A percentile compares a stretch with the other conserved stretches of the same genome.
phyloP scores from a whole-genome alignment of 495 filamentous ascomycete genomes.

The Astrothelium macrocarpum region DNA sequence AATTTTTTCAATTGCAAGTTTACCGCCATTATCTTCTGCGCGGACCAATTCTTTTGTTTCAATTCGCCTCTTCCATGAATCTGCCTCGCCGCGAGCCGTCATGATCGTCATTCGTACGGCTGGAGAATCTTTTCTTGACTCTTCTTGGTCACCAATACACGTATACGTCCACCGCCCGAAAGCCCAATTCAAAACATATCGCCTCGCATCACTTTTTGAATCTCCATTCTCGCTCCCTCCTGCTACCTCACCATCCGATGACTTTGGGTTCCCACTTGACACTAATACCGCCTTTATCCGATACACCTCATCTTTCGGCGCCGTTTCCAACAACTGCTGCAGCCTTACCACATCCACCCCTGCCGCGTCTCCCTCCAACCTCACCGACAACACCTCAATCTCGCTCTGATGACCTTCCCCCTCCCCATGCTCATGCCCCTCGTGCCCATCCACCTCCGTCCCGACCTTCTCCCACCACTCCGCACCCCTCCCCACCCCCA shows the following conservation, averaged over 20 bases:
- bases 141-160: constrained; percentile 26
- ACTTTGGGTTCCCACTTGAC: constrained; percentile 43
- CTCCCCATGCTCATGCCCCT: constrained; percentile 30
- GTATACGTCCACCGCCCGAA: constrained; percentile 94
- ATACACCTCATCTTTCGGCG: constrained; percentile 87
- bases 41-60: constrained; percentile 30
- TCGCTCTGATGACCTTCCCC: constrained; percentile 60
- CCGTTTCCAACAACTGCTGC: constrained; percentile 51
- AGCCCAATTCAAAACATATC: constrained; percentile 94
- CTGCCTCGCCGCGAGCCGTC: constrained; percentile 71
- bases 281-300: constrained; percentile 85
- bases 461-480: constrained; percentile 36
- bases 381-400: constrained; percentile 56
- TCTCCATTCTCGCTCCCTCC: constrained; percentile 9
- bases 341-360: constrained; percentile 57
- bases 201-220: constrained; percentile 16
- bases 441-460: not conserved
- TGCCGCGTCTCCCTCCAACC: constrained; percentile 22
- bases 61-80: constrained; percentile 80
- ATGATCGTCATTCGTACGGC: constrained; percentile 74
- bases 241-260: constrained; percentile 46
- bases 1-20: not conserved
- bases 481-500: constrained; percentile 70
- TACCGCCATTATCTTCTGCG: not conserved
- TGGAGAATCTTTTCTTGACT: constrained; percentile 30